These are phyloP conservation scores for Ustilago tritici DNA, from an alignment of 1,284 basidiomycete genomes.

Conservation along the genomic window DNA sequence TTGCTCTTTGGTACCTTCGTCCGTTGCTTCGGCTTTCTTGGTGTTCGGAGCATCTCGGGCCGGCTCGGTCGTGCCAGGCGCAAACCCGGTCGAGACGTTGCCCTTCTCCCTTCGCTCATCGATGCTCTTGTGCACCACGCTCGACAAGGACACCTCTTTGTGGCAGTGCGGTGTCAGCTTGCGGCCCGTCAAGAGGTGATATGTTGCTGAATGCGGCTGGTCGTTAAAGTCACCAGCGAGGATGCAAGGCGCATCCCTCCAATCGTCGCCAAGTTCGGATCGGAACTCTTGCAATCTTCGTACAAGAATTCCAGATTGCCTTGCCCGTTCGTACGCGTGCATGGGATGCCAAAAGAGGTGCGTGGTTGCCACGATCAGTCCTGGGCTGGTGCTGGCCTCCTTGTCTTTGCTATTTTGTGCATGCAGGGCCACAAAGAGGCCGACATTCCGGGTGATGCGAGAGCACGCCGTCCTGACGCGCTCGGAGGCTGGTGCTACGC, in stretches of 20 bases:
- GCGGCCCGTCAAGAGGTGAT: constrained; percentile 78
- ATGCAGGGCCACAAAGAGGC: constrained; percentile 58
- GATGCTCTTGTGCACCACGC: constrained; percentile 84
- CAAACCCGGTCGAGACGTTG: constrained; percentile 41
- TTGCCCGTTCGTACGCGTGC: constrained; percentile 81
- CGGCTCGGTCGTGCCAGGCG: constrained; percentile 56
- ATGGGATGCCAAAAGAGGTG: constrained; percentile 94
- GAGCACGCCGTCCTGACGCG: constrained; percentile 42
- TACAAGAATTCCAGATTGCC: constrained; percentile 75
- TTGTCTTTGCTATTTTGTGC: constrained; percentile 61
- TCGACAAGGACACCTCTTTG: constrained; percentile 75
- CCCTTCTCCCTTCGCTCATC: constrained; percentile 72
- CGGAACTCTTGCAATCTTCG: constrained; percentile 77
- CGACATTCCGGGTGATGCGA: constrained; percentile 56
- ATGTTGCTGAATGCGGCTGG: constrained; percentile 84
- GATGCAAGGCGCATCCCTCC: constrained; percentile 79
- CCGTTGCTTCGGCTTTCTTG: constrained; percentile 66
- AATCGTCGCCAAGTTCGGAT: constrained; percentile 70
- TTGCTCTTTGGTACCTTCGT: not conserved
- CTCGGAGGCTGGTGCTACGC: constrained; percentile 21
- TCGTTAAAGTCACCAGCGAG: constrained; percentile 95
- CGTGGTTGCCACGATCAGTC: constrained; percentile 83
- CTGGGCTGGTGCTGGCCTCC: not conserved
- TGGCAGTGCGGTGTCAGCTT: constrained; percentile 71
- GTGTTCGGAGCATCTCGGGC: constrained; percentile 46